These are phyloP conservation scores for Penicillium sp. DNA, from an alignment of 2,329 filamentous ascomycete species.

Conservation along the genomic window DNA sequence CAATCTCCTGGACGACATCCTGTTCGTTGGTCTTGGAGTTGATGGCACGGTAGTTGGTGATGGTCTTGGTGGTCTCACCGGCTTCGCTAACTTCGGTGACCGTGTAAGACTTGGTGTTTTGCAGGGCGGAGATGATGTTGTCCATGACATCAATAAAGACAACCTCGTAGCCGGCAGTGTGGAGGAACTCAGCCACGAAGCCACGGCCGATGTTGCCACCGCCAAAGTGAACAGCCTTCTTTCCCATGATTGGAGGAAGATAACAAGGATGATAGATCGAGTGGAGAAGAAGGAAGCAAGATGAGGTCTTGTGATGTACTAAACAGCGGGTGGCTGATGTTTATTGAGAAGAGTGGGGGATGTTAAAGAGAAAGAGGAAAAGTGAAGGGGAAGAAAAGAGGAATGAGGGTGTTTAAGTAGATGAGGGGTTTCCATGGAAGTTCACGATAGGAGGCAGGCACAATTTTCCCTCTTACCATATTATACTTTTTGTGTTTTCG, in stretches of 20 bases:
- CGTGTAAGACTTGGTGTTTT: slow-evolving; percentile 70
- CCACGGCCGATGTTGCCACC: slow-evolving; percentile 82
- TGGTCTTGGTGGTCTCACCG: slow-evolving; percentile 72
- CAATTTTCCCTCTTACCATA: background rate
- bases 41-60: slow-evolving; percentile 94
- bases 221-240: slow-evolving; percentile 78
- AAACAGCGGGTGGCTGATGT: slow-evolving; percentile 8
- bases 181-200: slow-evolving; percentile 85
- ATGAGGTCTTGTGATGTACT: slow-evolving; percentile 10
- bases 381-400: slow-evolving; percentile 2
- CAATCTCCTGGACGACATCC: slow-evolving; percentile 77
- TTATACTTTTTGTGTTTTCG: background rate
- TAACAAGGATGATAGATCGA: background rate
- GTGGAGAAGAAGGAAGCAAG: slow-evolving; percentile 2
- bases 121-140: slow-evolving; percentile 70
- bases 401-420: slow-evolving; percentile 6
- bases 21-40: slow-evolving; percentile 84
- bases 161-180: slow-evolving; percentile 92
- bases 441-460: background rate
- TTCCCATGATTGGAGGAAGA: slow-evolving; percentile 36
- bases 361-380: background rate
- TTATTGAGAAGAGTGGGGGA: slow-evolving; percentile 1
- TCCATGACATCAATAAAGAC: slow-evolving; percentile 95
- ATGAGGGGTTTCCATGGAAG: slow-evolving; percentile 1
- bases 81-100: slow-evolving; percentile 89